Conservation (phyloP, 257 asterid species). For the Paulownia fortunei region DNA sequence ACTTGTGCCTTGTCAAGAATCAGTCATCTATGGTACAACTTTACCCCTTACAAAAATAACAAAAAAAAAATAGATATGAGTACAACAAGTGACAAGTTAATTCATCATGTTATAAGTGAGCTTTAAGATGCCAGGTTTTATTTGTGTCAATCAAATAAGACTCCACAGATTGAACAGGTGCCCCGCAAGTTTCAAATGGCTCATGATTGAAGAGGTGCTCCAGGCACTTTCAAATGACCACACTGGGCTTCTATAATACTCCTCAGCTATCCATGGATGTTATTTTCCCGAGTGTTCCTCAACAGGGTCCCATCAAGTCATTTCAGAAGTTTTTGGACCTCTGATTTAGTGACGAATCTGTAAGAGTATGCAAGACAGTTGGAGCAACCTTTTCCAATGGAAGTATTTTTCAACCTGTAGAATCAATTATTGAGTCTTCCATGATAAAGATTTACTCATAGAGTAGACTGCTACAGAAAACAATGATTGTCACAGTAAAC, state of each 20-base stretch:
- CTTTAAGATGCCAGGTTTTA: slow-evolving; percentile 1
- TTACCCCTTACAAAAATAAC: not conserved
- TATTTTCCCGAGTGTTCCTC: slow-evolving; percentile 12
- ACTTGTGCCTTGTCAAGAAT: not conserved
- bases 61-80: not conserved
- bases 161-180: slow-evolving; percentile 14
- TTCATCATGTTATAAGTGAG: not conserved
- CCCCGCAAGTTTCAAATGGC: not conserved
- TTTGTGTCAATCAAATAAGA: slow-evolving; percentile 22
- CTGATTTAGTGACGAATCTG: not conserved
- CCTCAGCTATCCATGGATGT: not conserved
- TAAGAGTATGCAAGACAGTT: not conserved
- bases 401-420: slow-evolving; percentile 29
- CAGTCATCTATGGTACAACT: slow-evolving; percentile 6
- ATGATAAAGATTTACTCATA: not conserved
- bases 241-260: not conserved
- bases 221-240: not conserved
- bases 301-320: not conserved
- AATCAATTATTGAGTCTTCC: not conserved
- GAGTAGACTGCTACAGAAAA: not conserved
- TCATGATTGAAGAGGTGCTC: not conserved
- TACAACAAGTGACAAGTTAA: not conserved
- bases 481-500: not conserved
- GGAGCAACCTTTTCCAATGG: slow-evolving; percentile 20
- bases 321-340: slow-evolving; percentile 11